Base-by-base conservation (phyloP, 225 moss, liverwort and hornwort genomes). In the Bryoerythrophyllum caledonicum region DNA sequence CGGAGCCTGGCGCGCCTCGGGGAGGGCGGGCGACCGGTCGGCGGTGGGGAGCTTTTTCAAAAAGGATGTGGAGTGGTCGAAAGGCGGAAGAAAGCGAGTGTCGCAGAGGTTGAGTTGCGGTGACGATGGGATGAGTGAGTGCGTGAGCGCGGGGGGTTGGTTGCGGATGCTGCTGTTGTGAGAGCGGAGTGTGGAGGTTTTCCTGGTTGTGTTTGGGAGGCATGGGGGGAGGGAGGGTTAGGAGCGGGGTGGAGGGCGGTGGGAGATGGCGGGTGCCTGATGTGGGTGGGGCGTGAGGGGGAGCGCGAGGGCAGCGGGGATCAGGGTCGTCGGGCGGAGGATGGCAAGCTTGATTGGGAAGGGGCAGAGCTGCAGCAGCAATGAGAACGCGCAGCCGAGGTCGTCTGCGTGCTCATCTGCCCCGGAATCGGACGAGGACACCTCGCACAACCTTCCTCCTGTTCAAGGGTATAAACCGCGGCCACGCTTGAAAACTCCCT, bases 371-470 rank as follows among this genome's bases (percentile, higher is more conserved):
- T 81, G 86, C 76, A 81, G 77, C 70, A 88, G 88, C 81, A 86
- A 85, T 79, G 88, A 88, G 1, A 86, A 86, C 76, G 54, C 86
- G 86, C 86, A 86, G 79, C 88, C 76, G 86, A 73, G 83, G 79
- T 83, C 88, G 41, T 88, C 86, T 2, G 88, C 88, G 7, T 88
- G 87, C 81, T 90, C 92, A 5, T 92, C 92, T 32, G 90, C 90
- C 30, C 87, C 92, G 40, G 92, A 92, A 83, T 92, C 90, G n/a
- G 92, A 92, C 64, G 92, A 92, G 51, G 92, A 92, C 24, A 86
- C 85, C 48, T 88, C 88, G 56, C 90, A 88, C 58, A 82, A 84
- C 63, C 82, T 90, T 44, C 92, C 92, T 65, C 92, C 92, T 66
- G 92, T 92, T 54, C 90, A 90, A 26, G 92, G 92, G 92, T 92